Conservation (phyloP, 2,329 filamentous ascomycete species). For the Fusarium sp. region DNA sequence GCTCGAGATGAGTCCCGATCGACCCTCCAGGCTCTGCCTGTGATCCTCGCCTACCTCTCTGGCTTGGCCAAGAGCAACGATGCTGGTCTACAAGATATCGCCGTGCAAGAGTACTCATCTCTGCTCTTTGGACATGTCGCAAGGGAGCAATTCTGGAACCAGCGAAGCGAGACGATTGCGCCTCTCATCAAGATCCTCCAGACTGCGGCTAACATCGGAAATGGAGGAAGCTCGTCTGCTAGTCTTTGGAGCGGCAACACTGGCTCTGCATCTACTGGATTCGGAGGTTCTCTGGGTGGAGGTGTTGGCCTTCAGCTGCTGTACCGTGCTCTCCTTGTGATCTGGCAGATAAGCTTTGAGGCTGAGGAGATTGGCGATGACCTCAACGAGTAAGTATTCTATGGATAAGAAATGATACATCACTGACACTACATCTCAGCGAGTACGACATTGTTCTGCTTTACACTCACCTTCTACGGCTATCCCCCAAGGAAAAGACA, state of each 20-base stretch:
- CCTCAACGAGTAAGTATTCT: slow-evolving; percentile 81
- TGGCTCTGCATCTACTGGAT: slow-evolving; percentile 70
- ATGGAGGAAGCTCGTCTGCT: slow-evolving; percentile 74
- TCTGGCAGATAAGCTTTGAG: slow-evolving; percentile 98
- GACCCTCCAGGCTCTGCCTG: slow-evolving; percentile 83
- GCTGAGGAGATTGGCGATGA: slow-evolving; percentile 80
- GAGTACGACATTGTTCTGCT: slow-evolving; percentile 94
- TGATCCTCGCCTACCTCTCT: slow-evolving; percentile 89
- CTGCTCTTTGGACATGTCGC: slow-evolving; percentile 82
- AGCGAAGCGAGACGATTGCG: slow-evolving; percentile 85
- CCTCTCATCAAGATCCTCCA: slow-evolving; percentile 88
- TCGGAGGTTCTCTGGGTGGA: slow-evolving; percentile 77
- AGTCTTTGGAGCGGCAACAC: slow-evolving; percentile 73
- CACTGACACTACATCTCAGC: slow-evolving; percentile 55
- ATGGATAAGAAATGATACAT: not conserved
- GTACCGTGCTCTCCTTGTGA: slow-evolving; percentile 91
- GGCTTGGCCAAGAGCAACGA: slow-evolving; percentile 87
- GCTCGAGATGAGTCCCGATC: slow-evolving; percentile 74
- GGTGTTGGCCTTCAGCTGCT: slow-evolving; percentile 93
- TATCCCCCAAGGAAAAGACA: slow-evolving; percentile 98
- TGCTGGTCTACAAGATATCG: slow-evolving; percentile 93
- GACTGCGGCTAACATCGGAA: slow-evolving; percentile 80
- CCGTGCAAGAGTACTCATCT: slow-evolving; percentile 90
- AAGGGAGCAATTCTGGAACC: slow-evolving; percentile 90
- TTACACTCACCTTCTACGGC: slow-evolving; percentile 90